Evolutionary conservation across 2,329 filamentous ascomycete genomes (phyloP), one percentile per base, ranked within the genome.

Genomic region (Alternaria arborescens): DNA sequence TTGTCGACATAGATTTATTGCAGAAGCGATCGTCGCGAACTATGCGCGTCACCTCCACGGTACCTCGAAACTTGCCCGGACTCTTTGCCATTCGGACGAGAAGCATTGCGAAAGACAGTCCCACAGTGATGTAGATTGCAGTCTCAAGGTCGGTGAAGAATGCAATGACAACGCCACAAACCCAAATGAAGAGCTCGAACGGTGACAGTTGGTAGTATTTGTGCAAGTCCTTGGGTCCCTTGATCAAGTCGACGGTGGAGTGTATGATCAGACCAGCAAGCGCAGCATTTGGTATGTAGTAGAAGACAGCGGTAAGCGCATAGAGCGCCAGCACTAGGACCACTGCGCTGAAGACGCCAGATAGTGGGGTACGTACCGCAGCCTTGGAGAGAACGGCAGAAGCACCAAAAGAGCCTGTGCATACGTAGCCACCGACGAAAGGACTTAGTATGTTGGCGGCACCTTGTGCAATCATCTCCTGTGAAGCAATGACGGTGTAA

Each of bases 341-440:
- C 18, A 90, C 53, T 0, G 91, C 93, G 8, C 93, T 97, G 68
- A 97, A 91, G 36, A 95, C 85, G 77, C 94, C 94, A 8, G 92
- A 92, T 54, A 97, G 88, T 1, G 94, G 94, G 0, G 93, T 97
- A 22, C 92, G 88, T 6, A 97, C 93, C 69, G 94, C 94, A 41
- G 94, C 93, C 79, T 97, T 97, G 11, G 93, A 94, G 77, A 97
- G 94, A 79, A 97, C 97, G 48, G 94, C 94, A 26, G 94, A 97
- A 62, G 94, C 89, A 44, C 92, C 95, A 83, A 97, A 97, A 2
- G 94, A 97, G 1, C 94, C 94, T 2, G 94, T 97, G 0, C 92
- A 91, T 10, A 94, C 92, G 72, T 95, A 97, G 2, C 86, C 94
- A 54, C 94, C 94, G 1, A 97, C 68, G 80, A 97, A 97, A 2